phyloP scores from a whole-genome alignment of 192 early-diverging fungal genomes.

The Lunasporangiospora selenospora region DNA sequence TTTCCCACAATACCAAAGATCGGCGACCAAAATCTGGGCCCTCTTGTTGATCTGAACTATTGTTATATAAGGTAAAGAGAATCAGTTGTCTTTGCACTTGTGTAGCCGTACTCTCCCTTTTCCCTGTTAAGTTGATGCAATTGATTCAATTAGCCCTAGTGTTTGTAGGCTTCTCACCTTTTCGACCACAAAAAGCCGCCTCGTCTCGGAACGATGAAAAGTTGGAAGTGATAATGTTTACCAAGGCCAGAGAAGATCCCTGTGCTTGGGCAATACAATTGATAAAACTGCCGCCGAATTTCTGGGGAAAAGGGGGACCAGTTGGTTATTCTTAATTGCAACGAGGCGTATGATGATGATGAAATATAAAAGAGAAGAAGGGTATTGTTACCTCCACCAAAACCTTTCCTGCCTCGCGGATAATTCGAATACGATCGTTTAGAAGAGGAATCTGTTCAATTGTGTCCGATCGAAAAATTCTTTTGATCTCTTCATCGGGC shows the following conservation, averaged over 20 bases:
- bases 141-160: neutral
- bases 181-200: conserved; percentile 58
- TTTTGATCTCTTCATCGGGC: conserved; percentile 47
- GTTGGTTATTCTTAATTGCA: neutral
- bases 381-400: conserved; percentile 53
- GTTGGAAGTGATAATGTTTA: conserved; percentile 62
- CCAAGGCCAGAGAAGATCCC: conserved; percentile 61
- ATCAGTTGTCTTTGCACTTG: no score
- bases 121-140: no score
- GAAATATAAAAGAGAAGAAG: neutral
- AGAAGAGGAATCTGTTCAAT: conserved; percentile 68
- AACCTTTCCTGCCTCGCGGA: conserved; percentile 76
- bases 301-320: conserved; percentile 22
- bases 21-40: conserved; percentile 86
- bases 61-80: no score
- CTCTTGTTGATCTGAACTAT: conserved; percentile 78
- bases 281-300: conserved; percentile 67
- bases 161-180: conserved; percentile 53
- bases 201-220: conserved; percentile 75
- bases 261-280: conserved; percentile 61
- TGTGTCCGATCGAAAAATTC: conserved; percentile 71
- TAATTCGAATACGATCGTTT: conserved; percentile 60
- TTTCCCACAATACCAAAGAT: conserved; percentile 63
- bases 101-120: no score
- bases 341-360: neutral